Conservation (phyloP, 2,329 filamentous ascomycete species). For the Talaromyces piceae region DNA sequence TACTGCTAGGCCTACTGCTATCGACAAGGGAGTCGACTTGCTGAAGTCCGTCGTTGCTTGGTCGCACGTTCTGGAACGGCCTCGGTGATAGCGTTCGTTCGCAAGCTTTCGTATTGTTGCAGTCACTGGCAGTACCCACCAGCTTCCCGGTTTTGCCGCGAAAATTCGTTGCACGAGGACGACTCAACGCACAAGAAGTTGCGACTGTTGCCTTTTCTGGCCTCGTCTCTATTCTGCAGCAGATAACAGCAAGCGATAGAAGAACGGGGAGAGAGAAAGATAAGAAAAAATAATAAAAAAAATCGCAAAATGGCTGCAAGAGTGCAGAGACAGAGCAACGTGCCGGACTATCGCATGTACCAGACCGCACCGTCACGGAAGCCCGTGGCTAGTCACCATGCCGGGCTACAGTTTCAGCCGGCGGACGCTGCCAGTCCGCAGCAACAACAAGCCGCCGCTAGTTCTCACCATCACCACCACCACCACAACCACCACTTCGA, state of each 20-base stretch:
- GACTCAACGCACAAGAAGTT: background rate
- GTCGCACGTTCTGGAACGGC: too few species aligned
- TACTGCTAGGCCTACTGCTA: background rate
- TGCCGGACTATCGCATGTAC: constrained; percentile 29
- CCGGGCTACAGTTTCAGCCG: constrained; percentile 14
- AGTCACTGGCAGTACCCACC: background rate
- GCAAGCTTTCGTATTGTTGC: background rate
- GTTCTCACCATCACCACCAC: background rate
- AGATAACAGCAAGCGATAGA: background rate
- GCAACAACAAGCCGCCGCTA: constrained; percentile 7
- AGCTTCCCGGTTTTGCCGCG: background rate
- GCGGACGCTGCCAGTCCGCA: constrained; percentile 8
- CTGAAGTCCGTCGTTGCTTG: too few species aligned
- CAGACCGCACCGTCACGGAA: constrained; percentile 16
- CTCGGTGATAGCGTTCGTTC: too few species aligned
- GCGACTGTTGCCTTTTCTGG: too few species aligned
- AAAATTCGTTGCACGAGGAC: background rate
- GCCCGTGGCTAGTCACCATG: constrained; percentile 11
- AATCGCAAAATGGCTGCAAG: constrained; percentile 18
- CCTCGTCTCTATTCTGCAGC: background rate
- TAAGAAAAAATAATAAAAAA: too few species aligned
- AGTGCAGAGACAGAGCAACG: constrained; percentile 25
- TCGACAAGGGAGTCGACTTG: background rate
- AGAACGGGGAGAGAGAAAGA: too few species aligned
- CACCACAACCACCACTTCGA: constrained; percentile 1